These are phyloP conservation scores for Wickerhamia fluorescens DNA, from an alignment of 805 yeast genomes.

Conservation along the genomic window DNA sequence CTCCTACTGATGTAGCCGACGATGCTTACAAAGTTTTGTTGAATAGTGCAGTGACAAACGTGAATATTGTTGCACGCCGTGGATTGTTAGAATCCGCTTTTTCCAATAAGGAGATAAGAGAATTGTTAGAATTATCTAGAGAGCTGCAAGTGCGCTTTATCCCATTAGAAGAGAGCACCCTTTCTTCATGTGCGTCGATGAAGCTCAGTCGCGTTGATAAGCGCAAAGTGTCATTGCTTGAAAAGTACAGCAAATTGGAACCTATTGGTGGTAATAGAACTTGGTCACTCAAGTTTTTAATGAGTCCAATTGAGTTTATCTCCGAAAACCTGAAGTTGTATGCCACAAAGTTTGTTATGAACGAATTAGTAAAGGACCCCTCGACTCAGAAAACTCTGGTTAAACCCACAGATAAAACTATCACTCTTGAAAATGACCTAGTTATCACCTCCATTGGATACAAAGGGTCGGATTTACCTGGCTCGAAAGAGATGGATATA, in stretches of 20 bases:
- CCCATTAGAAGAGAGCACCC: constrained; percentile 27
- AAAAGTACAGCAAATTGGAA: constrained; percentile 33
- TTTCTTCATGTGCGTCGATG: constrained; percentile 20
- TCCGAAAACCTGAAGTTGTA: constrained; percentile 32
- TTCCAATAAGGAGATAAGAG: constrained; percentile 88
- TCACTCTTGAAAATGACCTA: constrained; percentile 45
- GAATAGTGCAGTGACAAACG: constrained; percentile 49
- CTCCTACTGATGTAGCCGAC: constrained; percentile 63
- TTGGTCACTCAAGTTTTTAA: constrained; percentile 69
- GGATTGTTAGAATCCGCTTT: constrained; percentile 83
- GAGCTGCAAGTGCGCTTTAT: constrained; percentile 37
- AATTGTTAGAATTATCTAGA: constrained; percentile 54
- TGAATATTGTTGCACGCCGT: constrained; percentile 76
- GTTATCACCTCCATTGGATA: constrained; percentile 82
- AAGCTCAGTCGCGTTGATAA: constrained; percentile 50
- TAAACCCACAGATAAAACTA: constrained; percentile 27
- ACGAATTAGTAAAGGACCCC: constrained; percentile 35
- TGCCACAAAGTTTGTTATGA: constrained; percentile 44
- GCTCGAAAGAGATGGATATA: constrained; percentile 38
- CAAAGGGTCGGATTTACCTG: constrained; percentile 57
- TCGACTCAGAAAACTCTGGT: constrained; percentile 25
- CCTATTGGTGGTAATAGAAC: constrained; percentile 9
- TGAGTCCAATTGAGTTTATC: constrained; percentile 54
- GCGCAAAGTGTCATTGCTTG: constrained; percentile 57
- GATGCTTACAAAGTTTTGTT: constrained; percentile 51